Conservation (phyloP, 495 filamentous ascomycete species). For the Daldinia vernicosa region DNA sequence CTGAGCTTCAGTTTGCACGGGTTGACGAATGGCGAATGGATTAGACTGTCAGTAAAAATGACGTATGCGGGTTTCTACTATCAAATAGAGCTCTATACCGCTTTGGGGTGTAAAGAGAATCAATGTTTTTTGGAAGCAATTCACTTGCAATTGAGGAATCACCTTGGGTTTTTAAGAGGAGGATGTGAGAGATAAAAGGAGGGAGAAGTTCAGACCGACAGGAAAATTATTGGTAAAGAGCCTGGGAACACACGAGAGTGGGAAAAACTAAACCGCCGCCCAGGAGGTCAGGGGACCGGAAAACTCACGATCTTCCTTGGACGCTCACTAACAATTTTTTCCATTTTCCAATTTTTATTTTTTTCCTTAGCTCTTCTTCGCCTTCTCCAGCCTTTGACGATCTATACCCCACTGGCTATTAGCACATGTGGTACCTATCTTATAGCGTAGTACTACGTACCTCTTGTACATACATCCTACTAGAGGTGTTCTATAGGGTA, state of each 20-base stretch:
- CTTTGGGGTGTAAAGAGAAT: constrained; percentile 26
- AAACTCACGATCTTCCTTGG: constrained; percentile 50
- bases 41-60: constrained; percentile 36
- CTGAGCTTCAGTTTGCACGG: constrained; percentile 32
- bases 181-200: constrained; percentile 21
- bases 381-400: constrained; percentile 32
- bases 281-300: constrained; percentile 40
- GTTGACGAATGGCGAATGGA: constrained; percentile 26
- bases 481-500: neutral
- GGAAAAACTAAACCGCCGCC: constrained; percentile 43
- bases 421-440: neutral
- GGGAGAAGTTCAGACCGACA: constrained; percentile 15
- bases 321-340: constrained; percentile 40
- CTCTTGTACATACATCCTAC: neutral
- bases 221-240: constrained; percentile 24
- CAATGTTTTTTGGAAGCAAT: constrained; percentile 17
- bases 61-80: constrained; percentile 34
- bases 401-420: constrained; percentile 11
- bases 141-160: constrained; percentile 4
- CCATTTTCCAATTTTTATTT: no score
- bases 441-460: neutral
- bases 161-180: constrained; percentile 13
- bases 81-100: constrained; percentile 38
- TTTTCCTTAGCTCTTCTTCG: constrained; percentile 13
- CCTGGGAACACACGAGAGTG: constrained; percentile 29